Evolutionary conservation across 352 stramenopile genomes (phyloP).

Genomic region (Phytophthora quininea): DNA sequence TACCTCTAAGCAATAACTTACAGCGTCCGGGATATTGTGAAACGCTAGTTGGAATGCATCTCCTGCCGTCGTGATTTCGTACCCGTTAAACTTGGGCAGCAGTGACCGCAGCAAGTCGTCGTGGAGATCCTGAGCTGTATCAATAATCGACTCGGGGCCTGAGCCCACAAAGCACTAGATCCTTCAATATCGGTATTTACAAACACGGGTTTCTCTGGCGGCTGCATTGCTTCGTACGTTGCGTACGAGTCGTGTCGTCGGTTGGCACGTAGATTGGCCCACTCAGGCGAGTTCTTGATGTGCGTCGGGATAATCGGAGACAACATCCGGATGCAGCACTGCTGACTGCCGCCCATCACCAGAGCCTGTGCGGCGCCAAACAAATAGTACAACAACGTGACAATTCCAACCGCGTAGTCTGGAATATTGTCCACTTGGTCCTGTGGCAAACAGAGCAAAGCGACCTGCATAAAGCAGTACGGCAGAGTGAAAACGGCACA

Average conservation of each 20-base stretch:
- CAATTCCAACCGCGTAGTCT: constrained; percentile 58
- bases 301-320: constrained; percentile 59
- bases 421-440: constrained; percentile 52
- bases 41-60: constrained; percentile 82
- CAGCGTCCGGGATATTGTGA: constrained; percentile 62
- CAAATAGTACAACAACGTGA: constrained; percentile 72
- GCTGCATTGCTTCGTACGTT: constrained; percentile 36
- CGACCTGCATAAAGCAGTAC: constrained; percentile 63
- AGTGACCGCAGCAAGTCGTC: constrained; percentile 64
- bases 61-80: constrained; percentile 79
- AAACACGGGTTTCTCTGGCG: constrained; percentile 63
- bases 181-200: constrained; percentile 83
- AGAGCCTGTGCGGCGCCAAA: constrained; percentile 66
- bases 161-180: constrained; percentile 73
- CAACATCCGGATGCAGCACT: constrained; percentile 64
- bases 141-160: constrained; percentile 56
- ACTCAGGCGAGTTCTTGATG: constrained; percentile 61
- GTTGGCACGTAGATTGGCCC: constrained; percentile 35
- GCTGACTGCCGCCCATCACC: constrained; percentile 72
- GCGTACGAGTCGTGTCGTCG: constrained; percentile 46
- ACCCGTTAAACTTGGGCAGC: constrained; percentile 60
- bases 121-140: constrained; percentile 62
- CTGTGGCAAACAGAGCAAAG: constrained; percentile 45
- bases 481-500: constrained; percentile 69
- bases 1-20: constrained; percentile 71